Evolutionary conservation across 2,329 filamentous ascomycete species (phyloP).

Genomic region (Xylaria sp.): DNA sequence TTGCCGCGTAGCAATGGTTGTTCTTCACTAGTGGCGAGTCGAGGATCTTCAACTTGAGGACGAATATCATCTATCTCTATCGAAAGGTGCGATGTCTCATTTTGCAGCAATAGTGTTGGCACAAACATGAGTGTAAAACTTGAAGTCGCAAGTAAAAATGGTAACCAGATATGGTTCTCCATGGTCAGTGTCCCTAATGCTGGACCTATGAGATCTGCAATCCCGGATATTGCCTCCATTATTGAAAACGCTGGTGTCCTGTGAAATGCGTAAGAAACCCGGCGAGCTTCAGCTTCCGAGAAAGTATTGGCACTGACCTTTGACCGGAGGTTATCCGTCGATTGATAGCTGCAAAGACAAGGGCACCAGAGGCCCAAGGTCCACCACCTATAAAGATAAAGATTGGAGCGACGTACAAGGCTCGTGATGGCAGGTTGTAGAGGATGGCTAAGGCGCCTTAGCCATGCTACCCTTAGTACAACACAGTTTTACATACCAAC

Average conservation of each 20-base stretch:
- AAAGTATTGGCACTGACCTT: conserved; percentile 5
- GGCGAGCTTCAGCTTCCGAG: background rate
- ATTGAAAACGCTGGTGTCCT: conserved; percentile 32
- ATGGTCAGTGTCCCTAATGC: conserved; percentile 26
- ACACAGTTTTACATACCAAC: conserved; percentile 16
- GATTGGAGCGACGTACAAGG: conserved; percentile 23
- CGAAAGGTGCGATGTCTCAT: conserved; percentile 4
- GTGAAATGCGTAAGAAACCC: background rate
- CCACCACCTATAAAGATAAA: conserved; percentile 30
- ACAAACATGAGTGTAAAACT: conserved; percentile 30
- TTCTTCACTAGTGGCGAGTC: conserved; percentile 6
- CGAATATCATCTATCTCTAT: conserved; percentile 8
- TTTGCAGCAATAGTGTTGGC: conserved; percentile 10
- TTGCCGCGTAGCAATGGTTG: conserved; percentile 15
- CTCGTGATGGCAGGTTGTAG: conserved; percentile 6
- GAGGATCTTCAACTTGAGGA: conserved; percentile 3
- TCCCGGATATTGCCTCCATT: conserved; percentile 30
- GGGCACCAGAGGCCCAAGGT: conserved; percentile 33
- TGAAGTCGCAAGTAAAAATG: conserved; percentile 23
- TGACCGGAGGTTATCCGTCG: conserved; percentile 13
- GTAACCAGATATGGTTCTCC: conserved; percentile 27
- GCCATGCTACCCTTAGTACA: background rate
- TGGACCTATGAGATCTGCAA: conserved; percentile 31
- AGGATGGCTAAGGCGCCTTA: conserved; percentile 24
- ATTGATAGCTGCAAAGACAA: conserved; percentile 30